Evolutionary conservation across 164 flowering plant species (phyloP).

Genomic region (Taxillus chinensis): DNA sequence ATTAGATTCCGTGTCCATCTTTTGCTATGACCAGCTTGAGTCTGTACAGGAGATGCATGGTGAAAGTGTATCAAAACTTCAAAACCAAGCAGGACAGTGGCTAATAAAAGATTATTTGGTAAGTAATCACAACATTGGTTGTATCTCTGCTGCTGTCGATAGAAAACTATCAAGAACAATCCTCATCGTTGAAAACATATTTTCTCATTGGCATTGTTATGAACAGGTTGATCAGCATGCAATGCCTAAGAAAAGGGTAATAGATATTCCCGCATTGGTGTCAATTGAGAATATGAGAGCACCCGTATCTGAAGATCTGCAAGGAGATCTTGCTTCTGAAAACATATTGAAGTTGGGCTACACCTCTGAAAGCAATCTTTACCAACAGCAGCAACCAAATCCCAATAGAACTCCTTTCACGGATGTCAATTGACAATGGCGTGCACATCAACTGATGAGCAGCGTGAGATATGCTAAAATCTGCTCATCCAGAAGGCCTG

Average conservation of each 20-base stretch:
- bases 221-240: conserved; percentile 40
- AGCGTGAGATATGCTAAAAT: too few relatives aligned
- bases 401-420: neutral
- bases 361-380: conserved; percentile 24
- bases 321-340: conserved; percentile 14
- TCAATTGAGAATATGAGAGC: conserved; percentile 60
- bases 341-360: conserved; percentile 17
- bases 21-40: conserved; percentile 42
- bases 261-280: conserved; percentile 45
- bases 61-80: conserved; percentile 26
- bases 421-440: neutral
- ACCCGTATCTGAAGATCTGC: conserved; percentile 13
- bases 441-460: too few relatives aligned
- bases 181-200: too few relatives aligned
- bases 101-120: conserved; percentile 58
- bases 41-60: conserved; percentile 30
- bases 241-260: conserved; percentile 27
- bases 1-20: conserved; percentile 25
- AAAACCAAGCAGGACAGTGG: conserved; percentile 40
- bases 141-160: too few relatives aligned
- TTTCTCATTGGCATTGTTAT: conserved; percentile 1
- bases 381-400: conserved; percentile 8
- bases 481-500: too few relatives aligned
- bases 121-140: conserved; percentile 3
- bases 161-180: too few relatives aligned